Evolutionary conservation across 177 flowering plant genomes (phyloP).

Genomic region (Vitis hybrid): DNA sequence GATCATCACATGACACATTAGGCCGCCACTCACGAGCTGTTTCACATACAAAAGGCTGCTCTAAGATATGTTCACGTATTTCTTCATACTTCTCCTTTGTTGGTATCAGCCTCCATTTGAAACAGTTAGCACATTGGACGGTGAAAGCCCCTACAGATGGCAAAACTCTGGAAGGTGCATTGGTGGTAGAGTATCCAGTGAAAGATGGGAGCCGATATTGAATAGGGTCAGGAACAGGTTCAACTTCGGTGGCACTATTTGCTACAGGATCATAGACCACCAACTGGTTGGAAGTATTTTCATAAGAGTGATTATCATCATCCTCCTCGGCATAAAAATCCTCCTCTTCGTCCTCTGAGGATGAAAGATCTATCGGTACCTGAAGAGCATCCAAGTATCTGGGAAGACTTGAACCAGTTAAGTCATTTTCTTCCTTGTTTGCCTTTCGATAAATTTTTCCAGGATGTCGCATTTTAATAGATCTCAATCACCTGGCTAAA

Average conservation of each 20-base stretch:
- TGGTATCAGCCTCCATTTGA: conserved; percentile 91
- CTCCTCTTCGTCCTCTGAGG: conserved; percentile 16
- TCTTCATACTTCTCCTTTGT: conserved; percentile 88
- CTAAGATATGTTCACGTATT: conserved; percentile 71
- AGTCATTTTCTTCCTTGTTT: conserved; percentile 26
- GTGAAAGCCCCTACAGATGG: conserved; percentile 90
- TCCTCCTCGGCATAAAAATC: conserved; percentile 20
- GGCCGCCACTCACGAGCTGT: conserved; percentile 82
- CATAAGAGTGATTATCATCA: conserved; percentile 30
- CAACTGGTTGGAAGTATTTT: conserved; percentile 45
- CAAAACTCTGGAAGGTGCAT: conserved; percentile 39
- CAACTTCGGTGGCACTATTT: conserved; percentile 28
- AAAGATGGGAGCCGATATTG: conserved; percentile 24
- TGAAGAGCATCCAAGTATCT: conserved; percentile 15
- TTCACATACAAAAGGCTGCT: conserved; percentile 78
- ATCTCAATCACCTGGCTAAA: conserved; percentile 17
- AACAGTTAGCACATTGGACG: conserved; percentile 85
- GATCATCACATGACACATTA: conserved; percentile 74
- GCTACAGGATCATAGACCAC: conserved; percentile 62
- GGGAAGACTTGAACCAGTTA: conserved; percentile 16
- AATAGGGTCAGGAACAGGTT: conserved; percentile 29
- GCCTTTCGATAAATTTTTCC: conserved; percentile 21
- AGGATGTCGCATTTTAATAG: conserved; percentile 30
- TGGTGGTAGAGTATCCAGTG: conserved; percentile 15
- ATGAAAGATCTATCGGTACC: conserved; percentile 8